These are phyloP conservation scores for Tillandsia fasciculata DNA, from an alignment of 176 grass and related monocot genomes.

Conservation along the genomic window DNA sequence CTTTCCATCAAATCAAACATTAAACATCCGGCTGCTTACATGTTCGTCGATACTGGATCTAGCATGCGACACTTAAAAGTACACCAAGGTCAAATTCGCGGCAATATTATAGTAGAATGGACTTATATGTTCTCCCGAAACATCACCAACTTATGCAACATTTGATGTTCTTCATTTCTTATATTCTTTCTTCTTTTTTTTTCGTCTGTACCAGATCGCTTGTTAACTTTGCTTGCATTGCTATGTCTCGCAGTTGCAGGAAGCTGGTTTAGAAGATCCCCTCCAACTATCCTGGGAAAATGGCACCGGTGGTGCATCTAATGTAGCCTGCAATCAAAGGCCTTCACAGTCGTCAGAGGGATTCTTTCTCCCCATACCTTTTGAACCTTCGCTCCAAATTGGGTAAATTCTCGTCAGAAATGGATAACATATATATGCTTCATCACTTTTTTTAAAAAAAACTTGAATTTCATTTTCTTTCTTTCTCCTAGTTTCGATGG, in stretches of 20 bases:
- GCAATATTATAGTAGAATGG: no score
- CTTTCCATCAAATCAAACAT: background rate
- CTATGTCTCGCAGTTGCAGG: slow-evolving; percentile 14
- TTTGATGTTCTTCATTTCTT: background rate
- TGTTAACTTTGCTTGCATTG: background rate
- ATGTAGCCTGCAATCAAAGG: background rate
- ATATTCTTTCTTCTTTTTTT: background rate
- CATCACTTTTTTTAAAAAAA: no score
- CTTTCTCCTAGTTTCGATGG: no score
- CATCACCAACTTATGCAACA: no score
- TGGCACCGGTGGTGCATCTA: background rate
- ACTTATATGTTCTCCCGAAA: no score
- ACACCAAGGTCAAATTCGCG: no score
- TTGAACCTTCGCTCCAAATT: slow-evolving; percentile 6
- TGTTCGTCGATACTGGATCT: no score
- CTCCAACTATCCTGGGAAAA: slow-evolving; percentile 13
- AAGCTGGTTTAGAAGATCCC: background rate
- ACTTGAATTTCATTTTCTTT: no score
- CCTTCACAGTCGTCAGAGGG: slow-evolving; percentile 6
- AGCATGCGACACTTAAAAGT: no score
- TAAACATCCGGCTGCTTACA: no score
- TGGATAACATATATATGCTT: no score
- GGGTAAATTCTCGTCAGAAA: slow-evolving; percentile 2
- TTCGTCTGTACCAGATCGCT: background rate
- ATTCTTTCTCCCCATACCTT: slow-evolving; percentile 3